Base-by-base conservation (phyloP, 23 red algal genomes). In the Gracilaria domingensis region DNA sequence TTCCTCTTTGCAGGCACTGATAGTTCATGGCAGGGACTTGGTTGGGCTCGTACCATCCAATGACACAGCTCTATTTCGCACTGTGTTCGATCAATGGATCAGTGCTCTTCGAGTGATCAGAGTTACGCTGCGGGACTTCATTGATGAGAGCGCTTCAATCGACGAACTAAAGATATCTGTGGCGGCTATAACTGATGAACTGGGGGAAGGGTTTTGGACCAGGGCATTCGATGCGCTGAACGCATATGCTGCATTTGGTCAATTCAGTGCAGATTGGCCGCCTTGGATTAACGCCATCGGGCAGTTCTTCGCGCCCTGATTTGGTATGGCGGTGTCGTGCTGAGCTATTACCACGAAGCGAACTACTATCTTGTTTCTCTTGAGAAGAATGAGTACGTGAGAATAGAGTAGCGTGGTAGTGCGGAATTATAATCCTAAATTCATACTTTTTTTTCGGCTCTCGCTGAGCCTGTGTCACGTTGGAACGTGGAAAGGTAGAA, bases 91-190 rank as follows among this genome's bases (percentile, higher is more conserved):
- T 16, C 32, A 17, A 21, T 67, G 62, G 62, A 67, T 67, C 62
- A 67, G 62, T 67, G 62, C 62, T 1, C 5, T 67, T 67, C 62
- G 62, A 67, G 62, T 67, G 3, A 67, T 67, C 62, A 28, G 62
- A 67, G 62, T 67, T 35, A 67, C 62, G 1, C 62, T 67, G 32
- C 62, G 17, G 33, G 62, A 16, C 13, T 67, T 67, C 33, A 32
- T 67, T 33, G 62, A 67, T 29, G 62, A 67, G 2, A 25, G 62
- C 13, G 62, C 24, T 67, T 34, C 62, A 11, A 9, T 67, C 9
- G 24, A 12, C 33, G 62, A 67, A 13, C 62, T 67, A 8, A 67
- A 67, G 33, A 25, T 34, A 67, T 67, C 62, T 33, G 33, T 21
- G 28, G 16, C 32, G 33, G 62, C 62, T 32, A 67, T 67, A 33